Percentiles rank a stretch among this genome's conserved stretches.
These are phyloP conservation scores for Leptographium procerum DNA, from an alignment of 2,329 filamentous ascomycete species.

Conservation along the genomic window DNA sequence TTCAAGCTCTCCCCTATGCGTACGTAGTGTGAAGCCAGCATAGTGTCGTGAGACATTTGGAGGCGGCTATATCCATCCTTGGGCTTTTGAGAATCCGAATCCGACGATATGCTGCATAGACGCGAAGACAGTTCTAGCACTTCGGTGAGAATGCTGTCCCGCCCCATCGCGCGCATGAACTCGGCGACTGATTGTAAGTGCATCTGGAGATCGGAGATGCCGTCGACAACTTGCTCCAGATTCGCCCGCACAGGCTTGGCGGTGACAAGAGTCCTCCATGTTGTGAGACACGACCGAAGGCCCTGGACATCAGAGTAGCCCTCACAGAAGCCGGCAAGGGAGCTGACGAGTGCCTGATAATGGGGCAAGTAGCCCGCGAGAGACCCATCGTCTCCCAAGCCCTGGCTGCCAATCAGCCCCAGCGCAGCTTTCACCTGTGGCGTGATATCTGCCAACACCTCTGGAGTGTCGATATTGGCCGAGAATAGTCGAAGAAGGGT, in stretches of 20 bases:
- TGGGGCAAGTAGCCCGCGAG: conserved; percentile 36
- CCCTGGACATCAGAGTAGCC: conserved; percentile 23
- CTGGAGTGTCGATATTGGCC: conserved; percentile 33
- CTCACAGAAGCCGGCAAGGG: conserved; percentile 30
- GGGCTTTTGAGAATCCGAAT: conserved; percentile 22
- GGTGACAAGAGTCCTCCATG: conserved; percentile 33
- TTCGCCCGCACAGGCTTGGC: conserved; percentile 27
- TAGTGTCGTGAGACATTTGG: conserved; percentile 33
- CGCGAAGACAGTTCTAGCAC: conserved; percentile 34
- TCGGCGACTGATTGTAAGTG: conserved; percentile 40
- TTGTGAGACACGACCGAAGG: conserved; percentile 24
- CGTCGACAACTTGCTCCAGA: conserved; percentile 34
- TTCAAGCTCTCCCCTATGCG: conserved; percentile 39
- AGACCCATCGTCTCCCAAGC: conserved; percentile 32
- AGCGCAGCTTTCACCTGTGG: conserved; percentile 27
- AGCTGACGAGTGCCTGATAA: conserved; percentile 32
- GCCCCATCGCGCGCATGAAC: conserved; percentile 39
- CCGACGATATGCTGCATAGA: conserved; percentile 26
- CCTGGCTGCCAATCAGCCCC: conserved; percentile 23
- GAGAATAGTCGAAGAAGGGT: conserved; percentile 38
- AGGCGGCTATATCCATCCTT: conserved; percentile 8
- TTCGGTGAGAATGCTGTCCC: conserved; percentile 32
- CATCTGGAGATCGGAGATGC: conserved; percentile 34
- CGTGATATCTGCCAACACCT: conserved; percentile 26
- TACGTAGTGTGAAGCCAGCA: conserved; percentile 41